Base-by-base conservation (phyloP, 1,284 basidiomycete genomes). In the Takashimella tepidaria region DNA sequence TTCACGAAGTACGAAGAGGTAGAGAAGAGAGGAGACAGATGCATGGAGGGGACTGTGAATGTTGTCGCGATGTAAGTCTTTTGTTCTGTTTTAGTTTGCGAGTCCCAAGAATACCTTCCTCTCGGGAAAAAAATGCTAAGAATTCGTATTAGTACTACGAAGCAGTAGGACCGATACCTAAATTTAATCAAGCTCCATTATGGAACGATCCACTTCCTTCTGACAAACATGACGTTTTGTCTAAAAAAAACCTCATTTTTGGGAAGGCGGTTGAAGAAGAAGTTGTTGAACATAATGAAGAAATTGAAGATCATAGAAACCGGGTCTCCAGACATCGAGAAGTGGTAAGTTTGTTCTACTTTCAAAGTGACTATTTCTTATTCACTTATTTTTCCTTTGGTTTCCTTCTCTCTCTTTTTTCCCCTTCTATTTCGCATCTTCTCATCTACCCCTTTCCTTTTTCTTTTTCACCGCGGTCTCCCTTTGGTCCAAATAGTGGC, bases 61-160 rank as follows among this genome's bases (percentile, higher is more conserved):
- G 85, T 57, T 96, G 92, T 70, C 81, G 79, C 43, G 87, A 85
- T 48, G 91, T 90, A 66, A 60, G 84, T 78, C 44, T 40, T 19
- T 25, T n/a, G 27, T 22, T 47, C 37, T 26, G 20, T 31, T 5
- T 27, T 27, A 41, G 43, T 60, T 26, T 22, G 43, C 25, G 11
- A 40, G 8, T 23, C 16, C 37, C 53, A 16, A 56, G 43, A 10
- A 5, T 50, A n/a, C n/a, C n/a, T n/a, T n/a, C n/a, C n/a, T n/a
- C n/a, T n/a, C n/a, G n/a, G n/a, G n/a, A n/a, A n/a, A n/a, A n/a
- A n/a, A n/a, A n/a, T n/a, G n/a, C n/a, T n/a, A n/a, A n/a, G n/a
- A n/a, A n/a, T n/a, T n/a, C n/a, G n/a, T 37, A 8, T 1, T 56
- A 92, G 89, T 93, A 91, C 67, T 93, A 92, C 66, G 80, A 83